A percentile compares a stretch with the other conserved stretches of the same genome.
Evolutionary conservation across 441 rosid genomes (phyloP).

Genomic region (Populus tomentosa): DNA sequence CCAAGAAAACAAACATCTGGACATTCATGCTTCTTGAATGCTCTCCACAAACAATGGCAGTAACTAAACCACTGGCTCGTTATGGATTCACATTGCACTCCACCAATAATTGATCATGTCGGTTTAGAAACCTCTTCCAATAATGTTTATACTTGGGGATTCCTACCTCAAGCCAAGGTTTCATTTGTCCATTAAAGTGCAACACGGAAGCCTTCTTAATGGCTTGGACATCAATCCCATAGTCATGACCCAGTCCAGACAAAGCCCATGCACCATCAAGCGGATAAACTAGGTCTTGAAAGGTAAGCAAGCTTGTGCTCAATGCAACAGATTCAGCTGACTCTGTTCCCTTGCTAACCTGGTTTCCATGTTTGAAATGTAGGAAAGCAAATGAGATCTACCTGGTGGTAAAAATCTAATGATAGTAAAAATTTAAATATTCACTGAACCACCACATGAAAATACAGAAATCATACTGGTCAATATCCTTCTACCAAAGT

Average conservation of each 20-base stretch:
- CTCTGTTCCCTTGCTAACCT: constrained; percentile 39
- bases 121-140: too few relatives aligned
- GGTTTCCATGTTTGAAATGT: constrained; percentile 22
- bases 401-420: too few relatives aligned
- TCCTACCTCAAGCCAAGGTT: too few relatives aligned
- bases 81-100: constrained; percentile 83
- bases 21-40: constrained; percentile 16
- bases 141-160: too few relatives aligned
- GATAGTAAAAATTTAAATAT: not conserved
- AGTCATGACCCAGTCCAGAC: too few relatives aligned
- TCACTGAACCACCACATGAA: not conserved
- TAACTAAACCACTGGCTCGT: constrained; percentile 13
- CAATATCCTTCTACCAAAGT: not conserved
- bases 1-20: constrained; percentile 16
- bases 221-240: too few relatives aligned
- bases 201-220: too few relatives aligned
- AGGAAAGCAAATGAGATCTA: constrained; percentile 11
- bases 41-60: constrained; percentile 18
- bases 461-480: not conserved
- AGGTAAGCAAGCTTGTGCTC: too few relatives aligned
- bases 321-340: too few relatives aligned
- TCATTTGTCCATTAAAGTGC: too few relatives aligned
- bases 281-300: too few relatives aligned
- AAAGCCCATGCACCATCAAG: too few relatives aligned
- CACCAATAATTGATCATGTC: constrained; percentile 51